Percentiles rank a stretch among this genome's conserved stretches.
phyloP scores from a whole-genome alignment of 2,329 filamentous ascomycete genomes.

The Coniochaeta sp. region DNA sequence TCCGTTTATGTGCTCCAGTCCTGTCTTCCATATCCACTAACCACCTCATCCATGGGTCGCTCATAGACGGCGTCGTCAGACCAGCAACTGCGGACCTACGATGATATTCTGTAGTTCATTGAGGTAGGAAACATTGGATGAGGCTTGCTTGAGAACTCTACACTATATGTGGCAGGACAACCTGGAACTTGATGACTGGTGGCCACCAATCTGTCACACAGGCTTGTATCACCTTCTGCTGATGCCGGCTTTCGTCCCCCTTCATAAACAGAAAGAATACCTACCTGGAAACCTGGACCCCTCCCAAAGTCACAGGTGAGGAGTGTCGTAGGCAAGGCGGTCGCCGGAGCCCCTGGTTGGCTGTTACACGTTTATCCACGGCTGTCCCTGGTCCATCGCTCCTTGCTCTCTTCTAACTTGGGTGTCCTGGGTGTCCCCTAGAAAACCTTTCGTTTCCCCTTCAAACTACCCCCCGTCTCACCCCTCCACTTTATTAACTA shows the following conservation, averaged over 20 bases:
- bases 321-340: too few species aligned
- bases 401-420: constrained; percentile 3
- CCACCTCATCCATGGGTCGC: too few species aligned
- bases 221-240: constrained; percentile 25
- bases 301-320: not conserved
- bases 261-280: constrained; percentile 20
- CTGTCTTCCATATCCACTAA: too few species aligned
- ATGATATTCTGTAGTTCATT: too few species aligned
- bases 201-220: constrained; percentile 31
- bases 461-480: not conserved
- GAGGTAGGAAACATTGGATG: not conserved
- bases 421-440: not conserved
- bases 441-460: not conserved
- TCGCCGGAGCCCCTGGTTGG: not conserved
- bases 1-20: not conserved
- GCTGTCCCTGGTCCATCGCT: not conserved
- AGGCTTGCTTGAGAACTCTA: not conserved
- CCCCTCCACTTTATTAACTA: constrained; percentile 2
- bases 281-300: not conserved
- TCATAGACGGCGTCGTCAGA: not conserved
- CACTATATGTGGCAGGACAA: not conserved
- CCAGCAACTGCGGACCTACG: too few species aligned
- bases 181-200: constrained; percentile 6
- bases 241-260: constrained; percentile 21
- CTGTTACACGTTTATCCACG: constrained; percentile 7